Evolutionary conservation across 257 asterid genomes (phyloP), one percentile per base, ranked within the genome.

Genomic region (Gentiana macrophylla): DNA sequence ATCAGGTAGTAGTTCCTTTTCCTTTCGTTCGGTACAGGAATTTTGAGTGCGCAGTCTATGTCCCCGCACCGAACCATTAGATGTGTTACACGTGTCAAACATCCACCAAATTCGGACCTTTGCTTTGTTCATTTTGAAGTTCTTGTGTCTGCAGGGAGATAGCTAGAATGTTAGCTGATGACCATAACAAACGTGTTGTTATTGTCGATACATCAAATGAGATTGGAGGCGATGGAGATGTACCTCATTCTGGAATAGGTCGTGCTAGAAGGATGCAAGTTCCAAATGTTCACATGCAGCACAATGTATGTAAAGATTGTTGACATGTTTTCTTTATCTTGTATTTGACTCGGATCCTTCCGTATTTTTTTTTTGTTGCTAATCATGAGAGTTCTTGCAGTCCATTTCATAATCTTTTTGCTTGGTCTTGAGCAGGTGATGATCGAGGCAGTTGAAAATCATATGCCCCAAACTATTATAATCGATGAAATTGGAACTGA

Each of bases 241-340:
- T 91, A 59, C 98, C 98, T 67, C 98, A 91, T 79, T 81, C 85
- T 49, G 98, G 95, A 59, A 91, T 91, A 15, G 98, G 98, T n/a
- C 82, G 87, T 62, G 95, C 98, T 64, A 81, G 98, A 80, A 81
- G 98, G 77, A 91, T 91, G 97, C 98, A 87, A 81, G 97, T 87
- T 43, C 94, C 95, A 38, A 91, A 84, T 70, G 97, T 91, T 77
- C 81, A 81, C 62, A 56, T 91, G 90, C 98, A 91, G 77, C 98
- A 91, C 67, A 77, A 91, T 73, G 98, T 87, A 68, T 68, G 95
- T 56, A 58, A 34, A 1, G 62, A 48, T 53, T 36, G 58, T 58
- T 60, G 56, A 36, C 33, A 5, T 6, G 34, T 36, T 37, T 71
- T 41, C 46, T 56, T 37, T 67, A 3, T 37, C 2, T 47, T 46